Percentiles rank a stretch among this genome's conserved stretches.
phyloP scores from a whole-genome alignment of 495 filamentous ascomycete genomes.

The Ramalina peruviana region DNA sequence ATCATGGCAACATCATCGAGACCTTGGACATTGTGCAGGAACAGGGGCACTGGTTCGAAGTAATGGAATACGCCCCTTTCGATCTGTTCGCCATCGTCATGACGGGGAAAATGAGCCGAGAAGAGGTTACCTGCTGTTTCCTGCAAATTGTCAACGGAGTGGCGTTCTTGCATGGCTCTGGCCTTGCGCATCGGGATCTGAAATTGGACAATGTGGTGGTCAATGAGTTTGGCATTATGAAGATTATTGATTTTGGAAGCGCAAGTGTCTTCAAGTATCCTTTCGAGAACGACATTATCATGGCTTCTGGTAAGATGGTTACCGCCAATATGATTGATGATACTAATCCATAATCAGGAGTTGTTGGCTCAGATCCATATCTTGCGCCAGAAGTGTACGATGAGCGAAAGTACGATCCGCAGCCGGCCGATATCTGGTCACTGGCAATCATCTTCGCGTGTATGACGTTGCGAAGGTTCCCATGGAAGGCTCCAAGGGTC shows the following conservation, averaged over 20 bases:
- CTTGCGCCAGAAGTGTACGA: slow-evolving; percentile 95
- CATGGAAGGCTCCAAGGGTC: slow-evolving; percentile 89
- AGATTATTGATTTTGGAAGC: slow-evolving; percentile 98
- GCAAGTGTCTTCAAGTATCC: slow-evolving; percentile 94
- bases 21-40: slow-evolving; percentile 95
- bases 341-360: slow-evolving; percentile 40
- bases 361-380: slow-evolving; percentile 96
- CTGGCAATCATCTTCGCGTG: slow-evolving; percentile 98
- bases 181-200: slow-evolving; percentile 86
- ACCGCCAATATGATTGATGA: slow-evolving; percentile 4
- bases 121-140: slow-evolving; percentile 82
- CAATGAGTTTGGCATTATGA: slow-evolving; percentile 96
- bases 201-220: slow-evolving; percentile 98
- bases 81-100: slow-evolving; percentile 98
- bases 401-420: slow-evolving; percentile 84
- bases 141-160: slow-evolving; percentile 91
- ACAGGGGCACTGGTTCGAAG: slow-evolving; percentile 91
- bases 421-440: slow-evolving; percentile 93
- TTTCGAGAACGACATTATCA: slow-evolving; percentile 84
- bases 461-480: slow-evolving; percentile 91
- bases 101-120: slow-evolving; percentile 93
- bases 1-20: slow-evolving; percentile 97
- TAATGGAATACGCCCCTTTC: slow-evolving; percentile 98
- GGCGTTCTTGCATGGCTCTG: slow-evolving; percentile 96
- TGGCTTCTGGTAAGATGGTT: slow-evolving; percentile 59